Evolutionary conservation across 306 rosid species (phyloP).

Genomic region (Trifolium subterraneum): DNA sequence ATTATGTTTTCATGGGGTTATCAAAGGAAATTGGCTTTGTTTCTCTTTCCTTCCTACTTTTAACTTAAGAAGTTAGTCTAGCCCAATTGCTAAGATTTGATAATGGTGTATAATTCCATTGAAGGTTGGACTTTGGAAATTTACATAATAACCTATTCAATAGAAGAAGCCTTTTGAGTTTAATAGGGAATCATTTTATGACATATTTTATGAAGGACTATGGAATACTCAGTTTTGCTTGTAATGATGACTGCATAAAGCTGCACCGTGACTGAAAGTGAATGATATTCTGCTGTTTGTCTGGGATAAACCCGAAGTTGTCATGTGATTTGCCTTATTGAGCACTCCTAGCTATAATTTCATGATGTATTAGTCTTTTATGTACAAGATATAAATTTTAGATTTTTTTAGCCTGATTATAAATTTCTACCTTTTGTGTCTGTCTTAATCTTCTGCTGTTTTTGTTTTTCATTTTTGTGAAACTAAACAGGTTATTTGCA

Average conservation of each 20-base stretch:
- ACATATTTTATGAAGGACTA: slow-evolving; percentile 1
- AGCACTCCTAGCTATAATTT: slow-evolving; percentile 7
- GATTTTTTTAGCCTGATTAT: slow-evolving; percentile 5
- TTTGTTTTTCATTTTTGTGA: slow-evolving; percentile 30
- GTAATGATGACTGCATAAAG: slow-evolving; percentile 5
- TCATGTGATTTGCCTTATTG: slow-evolving; percentile 9
- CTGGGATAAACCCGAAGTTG: slow-evolving; percentile 2
- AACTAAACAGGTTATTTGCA: slow-evolving; percentile 76
- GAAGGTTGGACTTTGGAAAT: slow-evolving; percentile 16
- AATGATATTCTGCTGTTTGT: slow-evolving; percentile 26
- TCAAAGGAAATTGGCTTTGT: slow-evolving; percentile 24
- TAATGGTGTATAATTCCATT: slow-evolving; percentile 12
- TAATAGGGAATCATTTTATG: slow-evolving; percentile 20
- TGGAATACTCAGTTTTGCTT: background rate
- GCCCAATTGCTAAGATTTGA: slow-evolving; percentile 17
- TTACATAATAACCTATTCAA: slow-evolving; percentile 4
- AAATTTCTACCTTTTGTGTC: slow-evolving; percentile 11
- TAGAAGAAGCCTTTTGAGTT: slow-evolving; percentile 35
- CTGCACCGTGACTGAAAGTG: slow-evolving; percentile 4
- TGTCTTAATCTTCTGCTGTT: background rate
- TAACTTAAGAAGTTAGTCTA: slow-evolving; percentile 10
- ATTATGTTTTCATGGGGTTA: slow-evolving; percentile 23
- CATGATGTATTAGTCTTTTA: slow-evolving; percentile 24
- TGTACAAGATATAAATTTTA: background rate
- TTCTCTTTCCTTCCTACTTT: slow-evolving; percentile 10